These are phyloP conservation scores for Trichoderma semiorbis DNA, from an alignment of 2,329 filamentous ascomycete genomes.

Conservation along the genomic window DNA sequence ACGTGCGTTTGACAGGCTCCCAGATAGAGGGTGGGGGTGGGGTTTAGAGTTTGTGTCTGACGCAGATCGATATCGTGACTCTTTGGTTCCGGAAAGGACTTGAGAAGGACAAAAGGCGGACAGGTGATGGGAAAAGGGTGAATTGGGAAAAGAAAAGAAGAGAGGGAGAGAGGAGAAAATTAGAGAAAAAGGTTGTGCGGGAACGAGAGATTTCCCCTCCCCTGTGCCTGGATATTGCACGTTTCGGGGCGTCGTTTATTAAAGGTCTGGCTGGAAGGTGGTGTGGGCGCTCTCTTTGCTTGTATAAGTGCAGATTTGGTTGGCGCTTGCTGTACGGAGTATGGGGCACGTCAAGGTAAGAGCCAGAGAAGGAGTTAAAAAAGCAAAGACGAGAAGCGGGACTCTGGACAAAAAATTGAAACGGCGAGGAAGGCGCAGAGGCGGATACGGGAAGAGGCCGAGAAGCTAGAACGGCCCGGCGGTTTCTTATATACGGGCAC, in stretches of 20 bases:
- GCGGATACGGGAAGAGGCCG: constrained; percentile 1
- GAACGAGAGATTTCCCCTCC: background rate
- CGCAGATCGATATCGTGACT: constrained; percentile 6
- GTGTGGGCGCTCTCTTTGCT: constrained; percentile 6
- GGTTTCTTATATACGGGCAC: constrained; percentile 11
- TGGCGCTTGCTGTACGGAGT: constrained; percentile 4
- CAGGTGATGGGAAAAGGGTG: background rate
- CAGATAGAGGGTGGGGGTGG: constrained; percentile 15
- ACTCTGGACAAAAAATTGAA: background rate
- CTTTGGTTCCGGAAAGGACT: background rate
- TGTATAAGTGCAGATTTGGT: constrained; percentile 10
- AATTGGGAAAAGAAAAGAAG: background rate
- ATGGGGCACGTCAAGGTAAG: constrained; percentile 9
- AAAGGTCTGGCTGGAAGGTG: constrained; percentile 7
- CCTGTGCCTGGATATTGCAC: constrained; percentile 8
- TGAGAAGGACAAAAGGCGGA: background rate
- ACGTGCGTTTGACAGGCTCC: constrained; percentile 16
- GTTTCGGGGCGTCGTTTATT: constrained; percentile 10
- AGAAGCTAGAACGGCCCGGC: background rate
- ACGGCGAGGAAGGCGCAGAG: background rate
- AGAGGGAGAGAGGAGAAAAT: background rate
- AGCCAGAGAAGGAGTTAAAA: background rate
- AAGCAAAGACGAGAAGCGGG: background rate
- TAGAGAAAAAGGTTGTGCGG: background rate
- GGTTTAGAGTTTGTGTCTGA: background rate